Evolutionary conservation across 768 basidiomycete species (phyloP).

Genomic region (Suillus weaverae): DNA sequence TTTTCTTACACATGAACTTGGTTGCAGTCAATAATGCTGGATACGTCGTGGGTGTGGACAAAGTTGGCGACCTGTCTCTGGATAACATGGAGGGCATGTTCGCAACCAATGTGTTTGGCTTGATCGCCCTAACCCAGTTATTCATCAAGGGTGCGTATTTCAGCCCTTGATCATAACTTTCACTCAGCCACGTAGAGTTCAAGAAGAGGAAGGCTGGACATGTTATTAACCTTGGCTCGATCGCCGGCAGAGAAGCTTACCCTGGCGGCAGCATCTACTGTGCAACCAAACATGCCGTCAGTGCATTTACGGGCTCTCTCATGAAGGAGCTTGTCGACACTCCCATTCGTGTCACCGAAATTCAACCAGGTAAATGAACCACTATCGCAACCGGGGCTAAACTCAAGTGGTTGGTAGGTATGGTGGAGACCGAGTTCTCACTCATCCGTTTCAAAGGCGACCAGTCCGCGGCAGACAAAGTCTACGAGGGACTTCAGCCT

Average conservation of each 20-base stretch:
- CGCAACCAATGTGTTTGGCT: conserved; percentile 76
- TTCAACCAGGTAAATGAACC: conserved; percentile 73
- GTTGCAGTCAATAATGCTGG: conserved; percentile 76
- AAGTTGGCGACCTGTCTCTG: conserved; percentile 78
- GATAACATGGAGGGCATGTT: conserved; percentile 85
- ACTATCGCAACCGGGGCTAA: conserved; percentile 8
- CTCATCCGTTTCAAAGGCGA: conserved; percentile 89
- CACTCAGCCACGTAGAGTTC: conserved; percentile 54
- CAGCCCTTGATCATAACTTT: background rate
- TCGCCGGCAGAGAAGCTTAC: conserved; percentile 88
- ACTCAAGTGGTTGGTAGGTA: conserved; percentile 42
- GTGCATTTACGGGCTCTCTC: conserved; percentile 81
- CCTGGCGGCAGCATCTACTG: conserved; percentile 91
- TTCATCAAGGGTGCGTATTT: conserved; percentile 50
- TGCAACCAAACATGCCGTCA: conserved; percentile 86
- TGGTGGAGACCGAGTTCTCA: conserved; percentile 94
- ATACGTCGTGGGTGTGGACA: conserved; percentile 85
- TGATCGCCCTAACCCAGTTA: conserved; percentile 82
- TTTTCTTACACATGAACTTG: background rate
- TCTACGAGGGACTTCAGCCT: conserved; percentile 87
- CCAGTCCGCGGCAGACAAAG: conserved; percentile 75
- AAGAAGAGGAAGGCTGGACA: conserved; percentile 77
- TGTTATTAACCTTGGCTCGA: conserved; percentile 93
- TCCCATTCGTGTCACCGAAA: conserved; percentile 89
- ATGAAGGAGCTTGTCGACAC: conserved; percentile 90